Conservation (phyloP, 2,329 filamentous ascomycete species). For the Dactylonectria estremocensis region DNA sequence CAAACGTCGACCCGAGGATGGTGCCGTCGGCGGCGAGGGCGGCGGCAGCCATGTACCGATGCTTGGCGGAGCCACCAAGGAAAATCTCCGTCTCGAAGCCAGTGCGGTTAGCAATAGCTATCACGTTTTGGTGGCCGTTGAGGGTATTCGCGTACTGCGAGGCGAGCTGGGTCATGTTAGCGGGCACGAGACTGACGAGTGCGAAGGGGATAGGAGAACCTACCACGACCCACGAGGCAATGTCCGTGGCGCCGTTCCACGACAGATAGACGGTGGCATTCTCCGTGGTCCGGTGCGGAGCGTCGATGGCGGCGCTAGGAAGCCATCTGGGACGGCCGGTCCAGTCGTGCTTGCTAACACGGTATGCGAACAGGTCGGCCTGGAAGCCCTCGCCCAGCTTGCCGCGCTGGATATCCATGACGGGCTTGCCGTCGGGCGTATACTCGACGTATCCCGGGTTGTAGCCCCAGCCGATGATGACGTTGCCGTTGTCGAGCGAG, state of each 20-base stretch:
- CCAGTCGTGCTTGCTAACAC: conserved; percentile 49
- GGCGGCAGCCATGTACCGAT: conserved; percentile 47
- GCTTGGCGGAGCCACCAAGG: conserved; percentile 31
- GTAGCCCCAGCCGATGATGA: conserved; percentile 49
- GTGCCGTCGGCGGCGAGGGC: conserved; percentile 43
- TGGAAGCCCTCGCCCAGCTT: conserved; percentile 38
- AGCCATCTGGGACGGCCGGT: conserved; percentile 48
- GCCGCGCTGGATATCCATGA: conserved; percentile 48
- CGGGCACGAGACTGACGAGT: conserved; percentile 23
- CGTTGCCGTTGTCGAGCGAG: conserved; percentile 48
- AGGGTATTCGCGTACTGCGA: conserved; percentile 41
- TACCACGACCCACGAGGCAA: conserved; percentile 49
- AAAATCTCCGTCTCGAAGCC: conserved; percentile 48
- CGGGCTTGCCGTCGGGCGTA: conserved; percentile 41
- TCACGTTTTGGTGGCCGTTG: conserved; percentile 42
- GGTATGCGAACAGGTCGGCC: conserved; percentile 50
- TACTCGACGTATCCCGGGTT: conserved; percentile 50
- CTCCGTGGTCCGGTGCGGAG: conserved; percentile 41
- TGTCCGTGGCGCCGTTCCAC: conserved; percentile 52
- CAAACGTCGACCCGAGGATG: conserved; percentile 47
- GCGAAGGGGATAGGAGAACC: conserved; percentile 30
- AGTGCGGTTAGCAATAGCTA: conserved; percentile 43
- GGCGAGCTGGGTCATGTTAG: conserved; percentile 44
- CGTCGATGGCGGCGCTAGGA: conserved; percentile 48
- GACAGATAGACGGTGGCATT: conserved; percentile 49